A percentile compares a stretch with the other conserved stretches of the same genome.
Conservation (phyloP, 768 basidiomycete species). For the Amanita inopinata region DNA sequence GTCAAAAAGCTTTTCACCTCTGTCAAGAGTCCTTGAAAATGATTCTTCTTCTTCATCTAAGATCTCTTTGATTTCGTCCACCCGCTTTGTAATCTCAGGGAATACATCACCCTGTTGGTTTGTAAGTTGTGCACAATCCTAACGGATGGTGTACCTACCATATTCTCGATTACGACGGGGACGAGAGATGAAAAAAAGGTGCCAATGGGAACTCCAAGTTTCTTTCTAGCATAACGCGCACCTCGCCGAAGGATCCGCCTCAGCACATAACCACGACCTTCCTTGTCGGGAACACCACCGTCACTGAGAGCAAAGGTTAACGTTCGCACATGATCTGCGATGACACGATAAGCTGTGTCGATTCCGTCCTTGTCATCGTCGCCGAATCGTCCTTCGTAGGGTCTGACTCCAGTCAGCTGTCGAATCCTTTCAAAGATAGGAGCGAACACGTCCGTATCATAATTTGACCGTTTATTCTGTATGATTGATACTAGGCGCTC, state of each 20-base stretch:
- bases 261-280: constrained; percentile 96
- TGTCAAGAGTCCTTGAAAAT: constrained; percentile 93
- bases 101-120: constrained; percentile 65
- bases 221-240: constrained; percentile 92
- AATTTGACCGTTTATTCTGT: constrained; percentile 89
- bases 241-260: constrained; percentile 88
- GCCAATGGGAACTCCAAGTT: constrained; percentile 86
- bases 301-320: constrained; percentile 94
- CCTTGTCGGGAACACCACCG: constrained; percentile 93
- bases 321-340: constrained; percentile 94
- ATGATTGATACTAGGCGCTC: constrained; percentile 93
- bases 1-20: constrained; percentile 93
- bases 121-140: not conserved
- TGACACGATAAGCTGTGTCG: constrained; percentile 94
- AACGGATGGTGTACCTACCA: constrained; percentile 43
- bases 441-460: constrained; percentile 92
- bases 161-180: constrained; percentile 81
- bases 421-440: constrained; percentile 86
- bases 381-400: constrained; percentile 88
- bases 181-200: constrained; percentile 91
- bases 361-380: constrained; percentile 92
- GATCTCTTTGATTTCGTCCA: constrained; percentile 84
- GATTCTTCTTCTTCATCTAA: constrained; percentile 97
- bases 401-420: constrained; percentile 78
- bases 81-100: constrained; percentile 84